These are phyloP conservation scores for Trichoderma polysporum DNA, from an alignment of 2,329 filamentous ascomycete species.

Conservation along the genomic window DNA sequence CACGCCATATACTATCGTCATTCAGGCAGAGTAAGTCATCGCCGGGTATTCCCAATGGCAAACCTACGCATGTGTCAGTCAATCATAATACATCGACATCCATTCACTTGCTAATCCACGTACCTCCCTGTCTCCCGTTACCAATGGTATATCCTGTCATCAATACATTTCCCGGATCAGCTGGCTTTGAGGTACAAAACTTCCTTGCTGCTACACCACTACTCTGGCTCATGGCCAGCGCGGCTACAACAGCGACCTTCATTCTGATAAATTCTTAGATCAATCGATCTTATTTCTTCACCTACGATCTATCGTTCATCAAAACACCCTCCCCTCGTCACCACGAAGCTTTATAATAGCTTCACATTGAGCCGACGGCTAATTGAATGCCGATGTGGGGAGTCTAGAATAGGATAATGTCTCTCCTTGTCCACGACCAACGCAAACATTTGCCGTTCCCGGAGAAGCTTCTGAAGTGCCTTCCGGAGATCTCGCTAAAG, in stretches of 20 bases:
- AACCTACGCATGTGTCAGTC: slow-evolving; percentile 14
- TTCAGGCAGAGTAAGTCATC: slow-evolving; percentile 46
- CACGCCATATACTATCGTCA: slow-evolving; percentile 50
- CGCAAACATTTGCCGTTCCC: background rate
- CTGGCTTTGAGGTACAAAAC: slow-evolving; percentile 17
- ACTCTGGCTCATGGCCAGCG: slow-evolving; percentile 6
- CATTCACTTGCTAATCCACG: background rate
- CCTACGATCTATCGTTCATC: background rate
- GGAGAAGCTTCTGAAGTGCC: background rate
- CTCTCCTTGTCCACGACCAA: background rate
- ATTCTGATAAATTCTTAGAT: background rate
- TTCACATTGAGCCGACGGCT: slow-evolving; percentile 3
- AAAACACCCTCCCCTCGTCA: background rate
- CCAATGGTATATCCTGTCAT: slow-evolving; percentile 46
- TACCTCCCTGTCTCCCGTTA: slow-evolving; percentile 48
- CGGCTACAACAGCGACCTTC: background rate
- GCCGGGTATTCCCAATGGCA: slow-evolving; percentile 45
- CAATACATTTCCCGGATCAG: slow-evolving; percentile 26
- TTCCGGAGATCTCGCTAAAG: background rate
- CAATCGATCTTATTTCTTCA: background rate
- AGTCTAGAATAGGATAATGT: background rate
- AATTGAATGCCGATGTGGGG: background rate
- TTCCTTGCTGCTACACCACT: slow-evolving; percentile 3
- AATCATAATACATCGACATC: background rate
- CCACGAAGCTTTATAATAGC: background rate